These are phyloP conservation scores for Cystobasidium tubakii DNA, from an alignment of 768 basidiomycete species.

Conservation along the genomic window DNA sequence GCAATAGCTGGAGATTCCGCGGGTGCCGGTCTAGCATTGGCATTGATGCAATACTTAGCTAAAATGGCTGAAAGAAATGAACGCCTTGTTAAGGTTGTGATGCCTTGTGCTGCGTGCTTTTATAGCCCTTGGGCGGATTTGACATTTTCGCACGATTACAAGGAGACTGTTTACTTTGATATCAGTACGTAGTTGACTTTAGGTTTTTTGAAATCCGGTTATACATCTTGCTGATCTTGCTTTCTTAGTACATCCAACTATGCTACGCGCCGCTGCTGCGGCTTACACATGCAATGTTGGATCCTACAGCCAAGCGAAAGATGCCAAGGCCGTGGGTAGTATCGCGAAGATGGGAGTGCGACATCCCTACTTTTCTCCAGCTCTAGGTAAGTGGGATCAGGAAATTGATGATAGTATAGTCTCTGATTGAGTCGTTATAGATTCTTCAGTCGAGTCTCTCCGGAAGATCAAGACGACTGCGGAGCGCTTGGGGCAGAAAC, in stretches of 20 bases:
- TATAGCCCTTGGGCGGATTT: constrained; percentile 43
- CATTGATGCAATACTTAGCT: constrained; percentile 41
- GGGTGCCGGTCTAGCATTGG: constrained; percentile 39
- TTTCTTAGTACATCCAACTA: constrained; percentile 28
- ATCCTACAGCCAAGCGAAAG: not conserved
- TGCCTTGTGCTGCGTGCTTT: constrained; percentile 34
- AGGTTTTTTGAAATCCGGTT: too few relatives aligned
- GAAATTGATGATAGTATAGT: not conserved
- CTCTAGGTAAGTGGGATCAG: constrained; percentile 6
- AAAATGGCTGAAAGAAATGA: not conserved
- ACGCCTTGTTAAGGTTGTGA: not conserved
- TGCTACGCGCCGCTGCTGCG: not conserved
- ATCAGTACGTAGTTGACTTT: constrained; percentile 31
- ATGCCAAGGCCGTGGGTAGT: not conserved
- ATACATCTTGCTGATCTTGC: not conserved
- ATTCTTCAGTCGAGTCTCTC: not conserved
- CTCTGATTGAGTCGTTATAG: not conserved
- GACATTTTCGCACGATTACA: constrained; percentile 32
- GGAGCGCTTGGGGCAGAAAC: not conserved
- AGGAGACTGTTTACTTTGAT: constrained; percentile 11
- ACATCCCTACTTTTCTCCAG: constrained; percentile 33
- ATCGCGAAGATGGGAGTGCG: constrained; percentile 2
- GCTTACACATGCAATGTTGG: not conserved
- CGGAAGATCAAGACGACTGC: not conserved
- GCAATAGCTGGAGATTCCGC: constrained; percentile 43